These are phyloP conservation scores for Senna siamea DNA, from an alignment of 306 rosid genomes.

Conservation along the genomic window DNA sequence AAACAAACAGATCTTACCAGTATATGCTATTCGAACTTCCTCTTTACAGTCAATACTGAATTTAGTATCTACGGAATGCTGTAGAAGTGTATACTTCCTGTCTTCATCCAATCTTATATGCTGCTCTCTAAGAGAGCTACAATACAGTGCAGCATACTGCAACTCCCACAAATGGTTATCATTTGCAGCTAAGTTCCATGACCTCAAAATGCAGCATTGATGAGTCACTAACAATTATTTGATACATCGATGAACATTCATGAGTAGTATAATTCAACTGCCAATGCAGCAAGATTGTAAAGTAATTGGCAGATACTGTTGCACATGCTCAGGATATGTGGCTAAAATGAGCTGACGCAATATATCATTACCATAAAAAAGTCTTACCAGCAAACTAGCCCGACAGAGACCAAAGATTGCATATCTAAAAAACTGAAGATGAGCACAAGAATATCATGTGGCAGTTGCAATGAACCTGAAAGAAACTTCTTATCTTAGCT, in stretches of 20 bases:
- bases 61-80: constrained; percentile 33
- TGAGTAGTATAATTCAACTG: constrained; percentile 15
- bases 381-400: constrained; percentile 70
- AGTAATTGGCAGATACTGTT: background rate
- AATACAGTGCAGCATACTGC: constrained; percentile 56
- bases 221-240: constrained; percentile 23
- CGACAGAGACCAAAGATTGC: constrained; percentile 64
- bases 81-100: constrained; percentile 20
- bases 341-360: constrained; percentile 32
- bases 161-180: constrained; percentile 70
- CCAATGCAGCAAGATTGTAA: constrained; percentile 5
- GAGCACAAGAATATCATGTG: constrained; percentile 72
- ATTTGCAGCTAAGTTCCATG: constrained; percentile 84
- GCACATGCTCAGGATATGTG: constrained; percentile 7
- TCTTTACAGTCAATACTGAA: constrained; percentile 59
- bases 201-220: constrained; percentile 58
- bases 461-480: constrained; percentile 64
- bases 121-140: constrained; percentile 42
- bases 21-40: constrained; percentile 64
- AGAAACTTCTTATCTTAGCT: constrained; percentile 18
- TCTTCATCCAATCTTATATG: constrained; percentile 38
- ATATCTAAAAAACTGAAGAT: constrained; percentile 73
- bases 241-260: constrained; percentile 13
- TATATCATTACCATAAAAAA: constrained; percentile 17
- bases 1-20: constrained; percentile 50